Evolutionary conservation across 2,329 filamentous ascomycete genomes (phyloP), one percentile per base, ranked within the genome.

Genomic region (Paracorniculantispora psalliotae): DNA sequence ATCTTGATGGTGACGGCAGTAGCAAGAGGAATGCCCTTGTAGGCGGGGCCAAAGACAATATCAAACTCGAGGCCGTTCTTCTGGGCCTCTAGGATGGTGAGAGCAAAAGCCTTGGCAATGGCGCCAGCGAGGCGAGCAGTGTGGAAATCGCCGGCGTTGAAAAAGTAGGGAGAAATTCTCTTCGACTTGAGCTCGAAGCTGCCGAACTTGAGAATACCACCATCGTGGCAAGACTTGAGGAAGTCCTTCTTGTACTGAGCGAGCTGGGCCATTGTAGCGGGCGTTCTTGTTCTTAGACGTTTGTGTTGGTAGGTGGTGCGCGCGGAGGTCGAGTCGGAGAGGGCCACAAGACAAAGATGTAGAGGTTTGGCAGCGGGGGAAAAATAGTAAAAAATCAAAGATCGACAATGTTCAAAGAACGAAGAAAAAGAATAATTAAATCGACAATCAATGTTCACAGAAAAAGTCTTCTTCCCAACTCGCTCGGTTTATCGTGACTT

Each of bases 11-110:
- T 82, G 17, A 91, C 88, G 2, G 90, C 83, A 17, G 89, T 87
- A 47, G 90, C 89, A n/a, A 97, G 84, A 1, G 92, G 91, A 64
- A 97, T 96, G 47, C 94, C 94, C 79, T 97, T 99, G 81, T 97
- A 99, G 10, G 94, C 93, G 2, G 94, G 93, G 17, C 84, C 92
- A 74, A 97, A 97, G 69, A 97, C 81, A 67, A 97, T 83, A 72
- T 97, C 93, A 73, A 96, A 88, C 33, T 82, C 75, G 48, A 83
- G 75, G 35, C 74, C 72, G 35, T 69, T 68, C 47, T 72, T 66
- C 66, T 75, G 73, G 21, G 79, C 76, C 51, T 80, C 73, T 63
- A 79, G 75, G 67, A 88, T 84, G 59, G 84, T 81, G 64, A 81
- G 75, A 46, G 93, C 93, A 74, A 93, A 97, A 61, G 93, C 92